phyloP scores from a whole-genome alignment of 1,284 basidiomycete species.

The Ganoderma lingzhi region DNA sequence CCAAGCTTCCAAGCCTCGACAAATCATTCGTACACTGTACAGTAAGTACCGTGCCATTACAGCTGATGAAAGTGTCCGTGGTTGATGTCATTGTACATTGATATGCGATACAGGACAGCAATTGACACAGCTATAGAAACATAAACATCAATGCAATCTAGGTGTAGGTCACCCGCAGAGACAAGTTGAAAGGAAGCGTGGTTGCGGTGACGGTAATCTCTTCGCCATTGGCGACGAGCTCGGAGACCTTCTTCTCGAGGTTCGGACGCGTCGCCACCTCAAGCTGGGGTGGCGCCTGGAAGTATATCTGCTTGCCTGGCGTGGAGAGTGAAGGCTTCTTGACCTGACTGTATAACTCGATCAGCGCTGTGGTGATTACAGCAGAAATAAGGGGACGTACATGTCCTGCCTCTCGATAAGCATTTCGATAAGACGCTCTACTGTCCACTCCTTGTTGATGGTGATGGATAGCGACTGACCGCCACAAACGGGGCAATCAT shows the following conservation, averaged over 20 bases:
- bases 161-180: constrained; percentile 70
- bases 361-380: neutral
- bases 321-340: constrained; percentile 90
- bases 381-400: constrained; percentile 59
- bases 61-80: neutral
- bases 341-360: constrained; percentile 74
- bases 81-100: constrained; percentile 9
- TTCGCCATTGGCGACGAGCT: constrained; percentile 79
- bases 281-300: constrained; percentile 91
- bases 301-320: constrained; percentile 79
- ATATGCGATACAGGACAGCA: constrained; percentile 7
- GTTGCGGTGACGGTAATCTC: constrained; percentile 90
- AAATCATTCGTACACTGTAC: neutral
- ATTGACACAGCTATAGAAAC: constrained; percentile 7
- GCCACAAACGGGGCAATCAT: constrained; percentile 97
- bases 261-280: constrained; percentile 90
- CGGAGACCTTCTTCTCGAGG: constrained; percentile 84
- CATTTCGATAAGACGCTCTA: constrained; percentile 88
- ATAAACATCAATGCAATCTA: constrained; percentile 38
- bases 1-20: neutral
- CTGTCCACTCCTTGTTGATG: constrained; percentile 75
- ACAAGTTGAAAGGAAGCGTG: constrained; percentile 87
- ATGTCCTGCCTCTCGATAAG: constrained; percentile 87
- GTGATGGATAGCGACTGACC: constrained; percentile 83
- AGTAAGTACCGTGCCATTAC: neutral